These are phyloP conservation scores for Mortierella sp. DNA, from an alignment of 371 early-diverging fungal species.

Conservation along the genomic window DNA sequence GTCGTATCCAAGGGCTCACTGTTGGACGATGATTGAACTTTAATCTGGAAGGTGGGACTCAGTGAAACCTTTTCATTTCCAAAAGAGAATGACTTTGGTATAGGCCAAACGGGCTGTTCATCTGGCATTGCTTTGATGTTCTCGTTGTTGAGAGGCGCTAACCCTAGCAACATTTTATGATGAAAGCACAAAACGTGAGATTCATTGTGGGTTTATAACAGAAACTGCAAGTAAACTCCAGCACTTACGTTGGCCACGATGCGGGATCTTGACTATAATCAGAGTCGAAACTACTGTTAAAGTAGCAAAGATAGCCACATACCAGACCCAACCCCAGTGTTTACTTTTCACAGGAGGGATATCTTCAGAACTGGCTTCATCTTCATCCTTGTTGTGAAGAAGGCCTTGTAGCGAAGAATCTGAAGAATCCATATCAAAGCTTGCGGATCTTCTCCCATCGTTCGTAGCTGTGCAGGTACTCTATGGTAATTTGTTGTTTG, in stretches of 20 bases:
- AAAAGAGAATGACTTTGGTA: slow-evolving; percentile 30
- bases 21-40: slow-evolving; percentile 11
- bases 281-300: not conserved
- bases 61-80: slow-evolving; percentile 31
- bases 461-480: not conserved
- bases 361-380: not conserved
- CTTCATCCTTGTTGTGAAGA: not conserved
- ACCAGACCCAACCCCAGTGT: slow-evolving; percentile 30
- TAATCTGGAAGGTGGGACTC: slow-evolving; percentile 28
- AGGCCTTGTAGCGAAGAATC: not conserved
- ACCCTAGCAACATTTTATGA: slow-evolving; percentile 1
- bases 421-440: slow-evolving; percentile 21
- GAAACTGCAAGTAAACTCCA: not conserved
- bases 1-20: not conserved
- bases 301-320: slow-evolving; percentile 9
- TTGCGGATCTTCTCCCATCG: not conserved
- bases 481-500: not conserved
- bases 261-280: slow-evolving; percentile 31
- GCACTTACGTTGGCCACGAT: slow-evolving; percentile 23
- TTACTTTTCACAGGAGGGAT: not conserved
- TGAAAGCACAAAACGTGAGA: not conserved
- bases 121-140: slow-evolving; percentile 37
- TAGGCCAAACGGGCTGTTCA: slow-evolving; percentile 50
- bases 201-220: not conserved
- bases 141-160: slow-evolving; percentile 33